Evolutionary conservation across 2,329 filamentous ascomycete genomes (phyloP), one percentile per base, ranked within the genome.

Genomic region (Cercospora janseana): DNA sequence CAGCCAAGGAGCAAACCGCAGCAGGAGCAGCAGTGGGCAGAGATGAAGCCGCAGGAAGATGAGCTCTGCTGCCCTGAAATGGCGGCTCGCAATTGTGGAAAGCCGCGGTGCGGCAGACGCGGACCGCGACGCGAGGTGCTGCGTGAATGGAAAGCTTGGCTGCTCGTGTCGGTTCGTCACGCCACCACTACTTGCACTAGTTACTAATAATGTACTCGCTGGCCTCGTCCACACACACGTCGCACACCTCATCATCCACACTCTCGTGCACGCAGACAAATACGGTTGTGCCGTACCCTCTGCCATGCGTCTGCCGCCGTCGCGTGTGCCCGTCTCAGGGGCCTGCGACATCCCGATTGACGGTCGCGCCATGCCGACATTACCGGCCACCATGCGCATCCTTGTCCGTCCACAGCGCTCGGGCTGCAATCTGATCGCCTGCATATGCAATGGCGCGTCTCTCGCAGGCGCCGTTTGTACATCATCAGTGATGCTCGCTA

Each of bases 341-440:
- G 16, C 18, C 18, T 16, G 34, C 34, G 12, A n/a, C 18, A 16
- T 21, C 12, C 32, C n/a, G 32, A 21, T 10, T 5, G 9, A n/a
- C 10, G 18, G 9, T 38, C 35, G 15, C 23, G 35, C 35, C 35
- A 38, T 13, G 35, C 35, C 35, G 35, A 38, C 18, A 38, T 21
- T 38, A 23, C 35, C n/a, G 13, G 20, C 26, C 16, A 7, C 13
- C 16, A n/a, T n/a, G n/a, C n/a, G n/a, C n/a, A n/a, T 23, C 35
- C 35, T 23, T 8, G 35, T 16, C 35, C 18, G 12, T 20, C 13
- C 10, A 12, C 35, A 24, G 6, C 35, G 35, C 35, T 38, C 35
- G 35, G 26, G 35, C 35, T 38, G n/a, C 35, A 20, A 38, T 9
- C 15, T 26, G 35, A 38, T 38, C 35, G 35, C n/a, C 20, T 38